Base-by-base conservation (phyloP, 176 grass and related monocot species). In the Chloris gayana region DNA sequence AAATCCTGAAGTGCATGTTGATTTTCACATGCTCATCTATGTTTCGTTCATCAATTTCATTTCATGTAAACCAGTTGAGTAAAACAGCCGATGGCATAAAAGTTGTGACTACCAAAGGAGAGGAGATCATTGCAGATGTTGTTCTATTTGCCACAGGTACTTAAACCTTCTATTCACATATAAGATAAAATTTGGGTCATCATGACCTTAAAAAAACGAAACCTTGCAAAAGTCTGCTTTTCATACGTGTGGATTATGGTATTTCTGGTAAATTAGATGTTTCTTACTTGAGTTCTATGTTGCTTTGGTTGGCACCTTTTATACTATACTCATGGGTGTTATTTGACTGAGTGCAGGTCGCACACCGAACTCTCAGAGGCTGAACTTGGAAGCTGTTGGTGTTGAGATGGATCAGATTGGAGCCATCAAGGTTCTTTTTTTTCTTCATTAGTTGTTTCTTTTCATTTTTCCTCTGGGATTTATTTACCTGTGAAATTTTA, bases 81-180 rank as follows among this genome's bases (percentile, higher is more conserved):
- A 95, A 91, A 92, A 95, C 84, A 32, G 84, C 84, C 1, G 86
- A 89, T 67, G 96, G 92, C 29, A 91, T 98, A 80, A 93, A 83
- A 91, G 96, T 91, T 83, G 78, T 98, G 59, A 86, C 90, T 32
- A 86, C 93, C 78, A 87, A 95, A 51, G 96, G 96, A 63, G 90
- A 98, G 65, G 92, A 95, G 79, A 5, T 98, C 34, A 79, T 85
- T 87, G 90, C 96, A 62, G 96, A 93, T 82, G 90, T 93, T 79
- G 96, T 98, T 82, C 86, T 98, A 61, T 98, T 98, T 87, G 96
- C 96, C 46, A 98, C 96, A 93, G 96, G 96, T 98, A 88, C 69
- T 37, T 37, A 37, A 49, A 37, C 14, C 67, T 54, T 84, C 3
- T 54, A 1, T 60, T 80, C 0, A 46, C 24, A 71, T 61, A 3